phyloP scores from a whole-genome alignment of 2,329 filamentous ascomycete species.

The Scortechinia acanthostroma region DNA sequence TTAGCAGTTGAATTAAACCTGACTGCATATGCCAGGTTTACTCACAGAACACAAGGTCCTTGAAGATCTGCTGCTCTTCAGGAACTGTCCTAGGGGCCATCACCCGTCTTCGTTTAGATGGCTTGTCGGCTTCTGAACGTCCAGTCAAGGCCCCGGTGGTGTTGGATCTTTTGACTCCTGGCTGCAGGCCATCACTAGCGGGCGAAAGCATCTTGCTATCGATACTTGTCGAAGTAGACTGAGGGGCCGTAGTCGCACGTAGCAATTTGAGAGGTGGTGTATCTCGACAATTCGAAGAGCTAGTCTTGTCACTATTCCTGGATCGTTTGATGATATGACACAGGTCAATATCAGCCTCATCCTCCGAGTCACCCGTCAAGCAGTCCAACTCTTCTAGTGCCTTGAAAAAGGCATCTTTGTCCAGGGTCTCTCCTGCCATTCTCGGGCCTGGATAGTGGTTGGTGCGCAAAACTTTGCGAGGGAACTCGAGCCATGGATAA shows the following conservation, averaged over 20 bases:
- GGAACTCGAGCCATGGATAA: neutral
- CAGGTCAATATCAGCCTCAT: neutral
- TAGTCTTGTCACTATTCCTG: neutral
- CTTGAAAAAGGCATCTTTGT: neutral
- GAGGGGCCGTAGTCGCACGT: too few species aligned
- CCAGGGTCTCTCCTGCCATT: too few species aligned
- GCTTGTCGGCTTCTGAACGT: neutral
- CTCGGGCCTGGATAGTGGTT: too few species aligned
- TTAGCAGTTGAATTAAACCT: too few species aligned
- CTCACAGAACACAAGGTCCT: constrained; percentile 1
- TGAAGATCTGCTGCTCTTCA: constrained; percentile 1
- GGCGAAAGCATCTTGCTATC: too few species aligned
- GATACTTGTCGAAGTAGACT: too few species aligned
- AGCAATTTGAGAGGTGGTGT: too few species aligned
- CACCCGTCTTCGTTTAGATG: neutral
- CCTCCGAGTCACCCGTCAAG: neutral
- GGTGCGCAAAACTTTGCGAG: too few species aligned
- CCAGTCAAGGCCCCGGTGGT: neutral
- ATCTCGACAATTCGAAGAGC: too few species aligned
- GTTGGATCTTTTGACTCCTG: too few species aligned
- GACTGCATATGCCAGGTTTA: too few species aligned
- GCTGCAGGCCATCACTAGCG: too few species aligned
- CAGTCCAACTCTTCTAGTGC: neutral
- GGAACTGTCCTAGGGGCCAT: neutral
- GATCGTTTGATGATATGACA: neutral